phyloP scores from a whole-genome alignment of 768 basidiomycete species.

The Rhizopogon roseolus region DNA sequence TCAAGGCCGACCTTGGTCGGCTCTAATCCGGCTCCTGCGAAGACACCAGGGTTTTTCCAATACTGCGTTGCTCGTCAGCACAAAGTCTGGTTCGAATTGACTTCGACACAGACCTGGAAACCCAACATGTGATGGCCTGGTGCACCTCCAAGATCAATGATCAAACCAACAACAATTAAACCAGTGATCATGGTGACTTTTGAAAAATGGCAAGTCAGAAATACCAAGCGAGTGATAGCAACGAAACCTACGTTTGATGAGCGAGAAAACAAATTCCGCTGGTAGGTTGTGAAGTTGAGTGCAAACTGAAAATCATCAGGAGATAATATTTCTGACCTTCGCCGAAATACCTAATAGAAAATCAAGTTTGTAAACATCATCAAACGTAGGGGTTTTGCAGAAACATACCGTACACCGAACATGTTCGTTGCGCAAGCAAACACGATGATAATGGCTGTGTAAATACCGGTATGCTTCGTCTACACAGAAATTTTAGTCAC shows the following conservation, averaged over 20 bases:
- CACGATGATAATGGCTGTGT: constrained; percentile 55
- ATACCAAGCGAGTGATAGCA: background rate
- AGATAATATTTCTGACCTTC: constrained; percentile 39
- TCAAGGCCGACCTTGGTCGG: constrained; percentile 30
- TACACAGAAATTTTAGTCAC: constrained; percentile 14
- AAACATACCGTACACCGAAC: constrained; percentile 56
- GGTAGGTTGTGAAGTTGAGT: background rate
- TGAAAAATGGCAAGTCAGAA: constrained; percentile 3
- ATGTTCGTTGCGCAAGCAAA: constrained; percentile 60
- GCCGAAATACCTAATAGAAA: constrained; percentile 49
- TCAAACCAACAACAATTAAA: constrained; percentile 55
- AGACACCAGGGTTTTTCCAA: constrained; percentile 66
- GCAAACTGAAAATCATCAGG: too few relatives aligned
- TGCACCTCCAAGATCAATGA: constrained; percentile 77
- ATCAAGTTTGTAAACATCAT: constrained; percentile 1
- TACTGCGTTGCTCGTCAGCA: constrained; percentile 31
- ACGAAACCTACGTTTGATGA: constrained; percentile 50
- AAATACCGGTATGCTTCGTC: constrained; percentile 47
- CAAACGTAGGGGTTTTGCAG: background rate
- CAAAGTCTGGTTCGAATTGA: background rate
- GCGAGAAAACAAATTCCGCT: constrained; percentile 65
- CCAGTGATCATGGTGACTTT: constrained; percentile 54
- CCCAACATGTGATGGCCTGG: constrained; percentile 63
- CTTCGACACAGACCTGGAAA: constrained; percentile 45
- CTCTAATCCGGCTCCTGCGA: constrained; percentile 27